Base-by-base conservation (phyloP, 1,284 basidiomycete genomes). In the Leccinum fallax region DNA sequence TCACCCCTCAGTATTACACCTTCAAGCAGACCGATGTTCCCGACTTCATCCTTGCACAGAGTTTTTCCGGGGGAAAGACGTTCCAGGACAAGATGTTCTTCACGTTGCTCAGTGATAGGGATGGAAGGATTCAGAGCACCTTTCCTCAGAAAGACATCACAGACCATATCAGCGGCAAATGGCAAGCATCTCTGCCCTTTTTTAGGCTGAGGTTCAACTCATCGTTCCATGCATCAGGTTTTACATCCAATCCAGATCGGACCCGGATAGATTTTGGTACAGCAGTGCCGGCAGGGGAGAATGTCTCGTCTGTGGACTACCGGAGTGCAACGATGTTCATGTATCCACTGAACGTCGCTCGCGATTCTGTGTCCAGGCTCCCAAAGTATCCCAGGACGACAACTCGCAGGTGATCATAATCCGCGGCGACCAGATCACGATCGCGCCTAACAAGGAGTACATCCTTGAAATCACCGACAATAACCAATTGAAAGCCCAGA, bases 331-430 rank as follows among this genome's bases (percentile, higher is more conserved):
- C 10, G 11, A 52, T 15, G 51, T 52, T n/a, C 51, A 52, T 28
- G 51, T 52, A 52, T 52, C 51, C 51, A 52, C 51, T 52, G 26
- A 30, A 52, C 51, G 51, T 52, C 51, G 51, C 26, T 52, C 51
- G 26, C 24, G 26, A 52, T 52, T 52, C 51, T n/a, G 2, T 28
- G 4, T 52, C 26, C 7, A 19, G 24, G 51, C 51, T 15, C 5
- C 26, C 28, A n/a, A 28, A 26, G 49, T 26, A 26, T 5, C 9
- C 24, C 11, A 26, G 49, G 15, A 28, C 16, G 13, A 28, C 16
- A 6, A 16, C 24, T 26, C 9, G 49, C 13, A 9, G 15, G 6
- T 26, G 51, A n/a, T 52, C 51, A n/a, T 52, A 16, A 52, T 52
- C 51, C 24, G 16, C 26, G 6, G 6, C 3, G 51, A 52, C n/a